Base-by-base conservation (phyloP, 1,284 basidiomycete genomes). In the Cryptococcus sp. region DNA sequence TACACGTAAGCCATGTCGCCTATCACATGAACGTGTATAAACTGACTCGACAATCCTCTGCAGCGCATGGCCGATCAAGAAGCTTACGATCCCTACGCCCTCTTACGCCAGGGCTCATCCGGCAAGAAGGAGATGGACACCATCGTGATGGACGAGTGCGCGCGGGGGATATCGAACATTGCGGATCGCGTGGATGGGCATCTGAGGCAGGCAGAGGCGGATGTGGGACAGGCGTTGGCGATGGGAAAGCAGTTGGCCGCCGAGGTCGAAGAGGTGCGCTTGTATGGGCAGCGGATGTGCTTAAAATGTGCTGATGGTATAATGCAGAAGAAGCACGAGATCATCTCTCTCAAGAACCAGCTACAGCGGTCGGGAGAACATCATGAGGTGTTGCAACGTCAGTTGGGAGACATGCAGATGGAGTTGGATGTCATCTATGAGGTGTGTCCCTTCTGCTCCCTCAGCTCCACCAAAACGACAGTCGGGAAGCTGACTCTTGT, bases 361-460 rank as follows among this genome's bases (percentile, higher is more conserved):
- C 78, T 91, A 21, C 81, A 84, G 61, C 84, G 84, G 58, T 80
- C 82, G 8, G 86, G 83, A 62, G 83, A 87, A 20, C 87, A 89
- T 70, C 85, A 84, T 59, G 87, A 89, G 58, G 79, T 90, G 35
- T 82, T 91, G 11, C 87, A 88, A 70, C 83, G 83, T 57, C 81
- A 92, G 44, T 79, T 92, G 4, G 79, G 81, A 12, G 87, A 91
- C 67, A 82, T 84, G 37, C 87, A 85, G n/a, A 82, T 85, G 2
- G 91, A 94, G 79, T 88, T 92, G 71, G 89, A 91, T 66, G 87
- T 90, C 68, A 86, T 93, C 81, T 94, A 91, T 68, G 87, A 92
- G 79, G 90, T 90, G 58, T 69, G 84, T 73, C 12, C 13, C 21
- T 6, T 7, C 44, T 23, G 16, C 46, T 13, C 9, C 23, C n/a